These are phyloP conservation scores for Penicillium sumatraense DNA, from an alignment of 2,329 filamentous ascomycete species.

Conservation along the genomic window DNA sequence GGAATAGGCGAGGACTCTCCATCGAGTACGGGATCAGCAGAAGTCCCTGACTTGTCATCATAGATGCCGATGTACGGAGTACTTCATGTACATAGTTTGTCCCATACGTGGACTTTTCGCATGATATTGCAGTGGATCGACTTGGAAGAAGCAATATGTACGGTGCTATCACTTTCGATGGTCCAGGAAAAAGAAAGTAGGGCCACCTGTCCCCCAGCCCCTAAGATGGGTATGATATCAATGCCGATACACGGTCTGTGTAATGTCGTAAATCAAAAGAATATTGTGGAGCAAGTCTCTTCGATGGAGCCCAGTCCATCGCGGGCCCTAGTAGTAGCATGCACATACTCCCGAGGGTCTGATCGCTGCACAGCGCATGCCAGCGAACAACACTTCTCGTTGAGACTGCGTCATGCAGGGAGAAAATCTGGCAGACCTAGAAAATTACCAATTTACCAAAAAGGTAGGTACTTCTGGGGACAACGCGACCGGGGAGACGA, in stretches of 20 bases:
- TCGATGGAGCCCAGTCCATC: neutral
- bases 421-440: neutral
- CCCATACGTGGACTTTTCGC: too few relatives aligned
- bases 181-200: neutral
- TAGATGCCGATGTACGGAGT: too few relatives aligned
- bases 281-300: slow-evolving; percentile 2
- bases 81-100: too few relatives aligned
- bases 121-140: neutral
- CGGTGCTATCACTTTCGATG: neutral
- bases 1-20: neutral
- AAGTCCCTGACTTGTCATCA: too few relatives aligned
- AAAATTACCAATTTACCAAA: too few relatives aligned
- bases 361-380: neutral
- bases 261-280: slow-evolving; percentile 14
- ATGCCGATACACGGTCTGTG: neutral
- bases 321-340: neutral
- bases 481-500: neutral
- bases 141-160: neutral
- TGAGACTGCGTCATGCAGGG: neutral
- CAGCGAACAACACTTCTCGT: neutral
- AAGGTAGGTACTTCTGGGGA: too few relatives aligned
- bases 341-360: neutral
- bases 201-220: neutral
- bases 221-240: slow-evolving; percentile 15
- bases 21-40: neutral